phyloP scores from a whole-genome alignment of 2,329 filamentous ascomycete species.

The Trichoderma polysporum region DNA sequence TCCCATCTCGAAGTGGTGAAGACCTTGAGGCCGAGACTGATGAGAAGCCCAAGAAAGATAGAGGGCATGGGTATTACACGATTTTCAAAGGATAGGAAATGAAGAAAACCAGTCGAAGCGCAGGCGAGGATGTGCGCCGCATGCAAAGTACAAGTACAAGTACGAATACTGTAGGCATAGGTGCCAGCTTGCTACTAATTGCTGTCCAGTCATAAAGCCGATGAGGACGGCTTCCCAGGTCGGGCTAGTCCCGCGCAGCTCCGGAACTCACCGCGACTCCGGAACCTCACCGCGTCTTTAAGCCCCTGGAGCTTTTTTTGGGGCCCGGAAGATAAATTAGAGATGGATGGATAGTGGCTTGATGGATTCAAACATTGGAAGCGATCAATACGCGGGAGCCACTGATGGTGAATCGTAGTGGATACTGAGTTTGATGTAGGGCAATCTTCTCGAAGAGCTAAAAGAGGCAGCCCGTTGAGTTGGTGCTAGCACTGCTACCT shows the following conservation, averaged over 20 bases:
- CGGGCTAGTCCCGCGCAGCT: background rate
- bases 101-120: background rate
- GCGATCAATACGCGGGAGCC: background rate
- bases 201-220: background rate
- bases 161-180: no score
- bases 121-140: background rate
- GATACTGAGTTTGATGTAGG: background rate
- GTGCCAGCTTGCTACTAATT: no score
- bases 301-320: background rate
- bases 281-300: background rate
- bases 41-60: background rate
- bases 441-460: background rate
- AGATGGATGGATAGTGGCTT: background rate
- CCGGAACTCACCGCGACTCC: background rate
- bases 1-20: conserved; percentile 2
- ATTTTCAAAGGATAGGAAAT: background rate
- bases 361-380: background rate
- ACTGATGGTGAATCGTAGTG: background rate
- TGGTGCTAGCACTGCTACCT: background rate
- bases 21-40: background rate
- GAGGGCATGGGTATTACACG: background rate
- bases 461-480: background rate
- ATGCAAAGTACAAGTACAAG: background rate
- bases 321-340: background rate
- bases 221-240: background rate